Evolutionary conservation across 2,329 filamentous ascomycete genomes (phyloP).

Genomic region (Alternaria sp.): DNA sequence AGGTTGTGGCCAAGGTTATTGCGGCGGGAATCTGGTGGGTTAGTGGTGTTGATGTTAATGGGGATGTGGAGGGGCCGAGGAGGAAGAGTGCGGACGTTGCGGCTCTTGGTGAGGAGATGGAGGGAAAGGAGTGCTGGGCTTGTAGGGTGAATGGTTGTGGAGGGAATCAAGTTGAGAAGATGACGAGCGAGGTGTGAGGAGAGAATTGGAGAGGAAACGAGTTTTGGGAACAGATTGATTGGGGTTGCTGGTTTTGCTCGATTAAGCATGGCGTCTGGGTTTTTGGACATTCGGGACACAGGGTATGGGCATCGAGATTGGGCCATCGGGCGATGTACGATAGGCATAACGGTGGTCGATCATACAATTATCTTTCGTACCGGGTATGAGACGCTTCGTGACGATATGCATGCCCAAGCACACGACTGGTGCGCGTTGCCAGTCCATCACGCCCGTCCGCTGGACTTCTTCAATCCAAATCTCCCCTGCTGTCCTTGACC

Average conservation of each 20-base stretch:
- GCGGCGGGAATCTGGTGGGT: constrained; percentile 77
- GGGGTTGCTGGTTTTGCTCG: neutral
- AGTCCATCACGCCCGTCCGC: neutral
- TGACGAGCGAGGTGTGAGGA: constrained; percentile 34
- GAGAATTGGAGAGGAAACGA: too few species aligned
- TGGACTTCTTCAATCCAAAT: neutral
- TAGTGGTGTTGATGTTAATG: constrained; percentile 47
- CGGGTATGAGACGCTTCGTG: neutral
- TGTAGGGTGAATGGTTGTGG: constrained; percentile 37
- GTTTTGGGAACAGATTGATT: constrained; percentile 2
- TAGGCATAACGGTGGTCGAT: neutral
- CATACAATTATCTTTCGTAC: neutral
- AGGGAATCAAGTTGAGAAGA: constrained; percentile 29
- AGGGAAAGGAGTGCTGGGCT: constrained; percentile 30
- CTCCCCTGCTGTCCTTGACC: neutral
- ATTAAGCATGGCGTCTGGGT: constrained; percentile 22
- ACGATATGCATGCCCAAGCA: neutral
- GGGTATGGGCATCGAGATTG: neutral
- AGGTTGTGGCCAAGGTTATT: constrained; percentile 71
- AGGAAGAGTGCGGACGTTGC: constrained; percentile 33
- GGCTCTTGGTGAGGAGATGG: constrained; percentile 26
- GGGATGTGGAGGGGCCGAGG: constrained; percentile 22
- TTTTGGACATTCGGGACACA: neutral
- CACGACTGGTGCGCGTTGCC: neutral
- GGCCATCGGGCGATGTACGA: neutral